Evolutionary conservation across 805 yeast genomes (phyloP), one percentile per base, ranked within the genome.

Genomic region (Starmerella stigmatis): DNA sequence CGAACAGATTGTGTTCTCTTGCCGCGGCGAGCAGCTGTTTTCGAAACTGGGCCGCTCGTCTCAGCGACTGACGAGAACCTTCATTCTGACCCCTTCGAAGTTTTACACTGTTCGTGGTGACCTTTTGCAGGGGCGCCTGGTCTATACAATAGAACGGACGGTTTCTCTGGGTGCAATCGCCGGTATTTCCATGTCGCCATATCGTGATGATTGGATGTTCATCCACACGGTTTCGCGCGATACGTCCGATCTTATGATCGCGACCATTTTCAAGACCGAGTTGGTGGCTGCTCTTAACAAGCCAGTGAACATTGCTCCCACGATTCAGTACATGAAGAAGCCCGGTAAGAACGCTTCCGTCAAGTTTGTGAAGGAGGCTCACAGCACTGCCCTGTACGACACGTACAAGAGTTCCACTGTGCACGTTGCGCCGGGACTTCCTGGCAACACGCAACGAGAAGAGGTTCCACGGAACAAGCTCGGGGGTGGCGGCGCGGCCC

Each of bases 11-110:
- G 58, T 78, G 2, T 92, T 89, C 58, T 86, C 96, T 2, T 66
- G 75, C 37, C 76, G 80, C 40, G 94, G 94, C 34, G 95, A 92
- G 60, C 74, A 78, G 27, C 67, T 92, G 46, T 76, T 75, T 53
- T 72, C 94, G 11, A 89, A 92, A 57, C 86, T 92, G 63, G 98
- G 98, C 48, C 72, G 97, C 54, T 86, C 97, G 0, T 81, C 96
- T 5, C 78, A 75, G 52, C 71, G 96, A 49, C 60, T 84, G 44
- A 79, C 81, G 35, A 74, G 92, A 50, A 73, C 81, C 4, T 76
- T 86, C 51, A 66, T 92, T 34, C 65, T 92, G 49, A 83, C 95
- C 0, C 67, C 67, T 21, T 60, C 71, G 10, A 67, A 69, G 10
- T 70, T 92, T 17, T 80, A 79, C 59, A 72, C 92, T 25, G 68